Evolutionary conservation across 1,284 basidiomycete species (phyloP), one percentile per base, ranked within the genome.

Genomic region (Prillingera fragicola): DNA sequence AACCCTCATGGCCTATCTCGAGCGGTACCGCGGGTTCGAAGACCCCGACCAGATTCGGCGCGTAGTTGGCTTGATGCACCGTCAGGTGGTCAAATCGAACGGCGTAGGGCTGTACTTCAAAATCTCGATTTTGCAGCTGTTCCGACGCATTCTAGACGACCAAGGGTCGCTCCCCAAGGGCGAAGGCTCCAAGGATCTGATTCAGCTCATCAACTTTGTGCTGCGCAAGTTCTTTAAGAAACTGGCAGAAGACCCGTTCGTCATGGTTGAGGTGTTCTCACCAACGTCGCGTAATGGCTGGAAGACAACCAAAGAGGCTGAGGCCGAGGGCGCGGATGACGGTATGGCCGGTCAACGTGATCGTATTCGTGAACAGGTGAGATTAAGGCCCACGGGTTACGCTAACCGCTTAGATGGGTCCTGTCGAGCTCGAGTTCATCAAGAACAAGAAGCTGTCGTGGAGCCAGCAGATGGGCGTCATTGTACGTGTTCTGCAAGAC

Each of bases 91-190:
- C 52, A 84, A 80, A 58, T 82, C 84, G 8, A 88, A 92, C 63
- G 87, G 87, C 0, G 90, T 95, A 65, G 88, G 84, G 0, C 72
- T 96, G 12, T 95, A 88, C 72, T 96, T 90, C 78, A 87, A 90
- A 69, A 87, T 87, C 7, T 87, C 89, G 19, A 84, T 84, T 5
- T 71, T 95, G 47, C 74, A 83, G 54, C 77, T 94, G 26, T 95
- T 95, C 78, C 84, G 84, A 63, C 71, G 75, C 25, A 84, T 96
- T 54, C 72, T 94, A 37, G 81, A 82, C 42, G 82, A 87, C 60
- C 80, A 86, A 63, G 77, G 79, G 48, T 77, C 80, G 7, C 75
- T 91, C 33, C 86, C 88, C 37, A 79, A 79, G 43, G 82, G 85
- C 34, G 81, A 83, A 49, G 75, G 85, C 1, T 83, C 87, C 70